Evolutionary conservation across 2,329 filamentous ascomycete species (phyloP).

Genomic region (Exophiala sp.): DNA sequence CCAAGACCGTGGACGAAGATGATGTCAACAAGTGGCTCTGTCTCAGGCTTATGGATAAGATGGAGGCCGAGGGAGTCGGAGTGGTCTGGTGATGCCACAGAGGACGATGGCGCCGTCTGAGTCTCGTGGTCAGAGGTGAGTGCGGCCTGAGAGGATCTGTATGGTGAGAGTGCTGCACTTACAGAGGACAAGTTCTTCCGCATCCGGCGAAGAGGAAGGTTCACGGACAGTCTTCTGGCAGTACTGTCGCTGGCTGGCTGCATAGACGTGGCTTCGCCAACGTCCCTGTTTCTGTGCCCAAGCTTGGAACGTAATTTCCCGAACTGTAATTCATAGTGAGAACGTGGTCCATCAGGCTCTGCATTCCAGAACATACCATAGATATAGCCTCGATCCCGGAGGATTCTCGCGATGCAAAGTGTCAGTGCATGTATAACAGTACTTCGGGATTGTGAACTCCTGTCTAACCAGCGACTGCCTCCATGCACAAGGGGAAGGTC

Average conservation of each 20-base stretch:
- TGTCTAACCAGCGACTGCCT: too few species aligned
- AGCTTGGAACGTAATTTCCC: not conserved
- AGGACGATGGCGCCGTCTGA: not conserved
- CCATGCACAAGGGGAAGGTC: too few species aligned
- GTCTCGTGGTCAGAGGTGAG: not conserved
- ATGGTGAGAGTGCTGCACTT: too few species aligned
- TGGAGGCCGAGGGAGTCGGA: constrained; percentile 5
- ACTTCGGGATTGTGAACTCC: too few species aligned
- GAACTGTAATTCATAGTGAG: not conserved
- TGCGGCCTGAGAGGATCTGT: not conserved
- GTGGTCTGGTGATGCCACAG: not conserved
- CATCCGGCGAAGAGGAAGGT: too few species aligned
- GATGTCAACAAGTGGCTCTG: constrained; percentile 13
- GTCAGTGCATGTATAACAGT: too few species aligned
- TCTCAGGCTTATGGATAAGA: constrained; percentile 6
- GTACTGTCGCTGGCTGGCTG: not conserved
- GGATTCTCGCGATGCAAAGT: too few species aligned
- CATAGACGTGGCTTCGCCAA: not conserved
- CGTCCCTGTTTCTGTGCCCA: not conserved
- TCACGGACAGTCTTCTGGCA: not conserved
- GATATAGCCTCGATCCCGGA: too few species aligned
- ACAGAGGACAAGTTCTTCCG: too few species aligned
- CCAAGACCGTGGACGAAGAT: constrained; percentile 40
- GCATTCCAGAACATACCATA: too few species aligned
- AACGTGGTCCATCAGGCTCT: too few species aligned